A percentile compares a stretch with the other conserved stretches of the same genome.
Evolutionary conservation across 1,284 basidiomycete species (phyloP).

Genomic region (Fomitopsis schrenkii): DNA sequence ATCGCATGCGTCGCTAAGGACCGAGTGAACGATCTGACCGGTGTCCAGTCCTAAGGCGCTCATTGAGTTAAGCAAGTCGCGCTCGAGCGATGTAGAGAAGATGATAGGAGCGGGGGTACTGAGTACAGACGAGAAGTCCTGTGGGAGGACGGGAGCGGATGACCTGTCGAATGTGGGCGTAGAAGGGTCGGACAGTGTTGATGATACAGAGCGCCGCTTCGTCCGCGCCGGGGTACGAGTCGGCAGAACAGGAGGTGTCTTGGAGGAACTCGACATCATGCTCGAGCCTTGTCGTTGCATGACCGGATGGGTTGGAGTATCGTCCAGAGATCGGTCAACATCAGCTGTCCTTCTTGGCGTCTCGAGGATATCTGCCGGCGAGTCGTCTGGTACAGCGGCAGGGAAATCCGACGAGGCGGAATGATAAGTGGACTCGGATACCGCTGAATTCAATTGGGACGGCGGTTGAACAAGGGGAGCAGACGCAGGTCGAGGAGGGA

Average conservation of each 20-base stretch:
- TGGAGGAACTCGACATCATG: constrained; percentile 29
- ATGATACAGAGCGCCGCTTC: constrained; percentile 91
- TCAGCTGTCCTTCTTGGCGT: constrained; percentile 4
- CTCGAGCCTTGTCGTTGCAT: constrained; percentile 21
- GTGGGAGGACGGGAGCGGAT: constrained; percentile 37
- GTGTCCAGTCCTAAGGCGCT: constrained; percentile 85
- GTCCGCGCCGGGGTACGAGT: constrained; percentile 90
- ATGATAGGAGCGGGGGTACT: constrained; percentile 71
- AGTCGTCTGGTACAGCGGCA: constrained; percentile 49
- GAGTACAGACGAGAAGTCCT: constrained; percentile 75
- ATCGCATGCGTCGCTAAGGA: constrained; percentile 91
- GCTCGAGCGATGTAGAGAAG: constrained; percentile 82
- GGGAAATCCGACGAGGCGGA: constrained; percentile 50
- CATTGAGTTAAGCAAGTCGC: constrained; percentile 75
- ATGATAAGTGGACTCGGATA: constrained; percentile 48
- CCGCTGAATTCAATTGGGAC: constrained; percentile 34
- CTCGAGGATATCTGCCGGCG: constrained; percentile 1
- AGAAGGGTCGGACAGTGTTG: constrained; percentile 61
- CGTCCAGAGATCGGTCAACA: not conserved
- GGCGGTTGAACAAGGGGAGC: constrained; percentile 17
- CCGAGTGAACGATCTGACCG: constrained; percentile 92
- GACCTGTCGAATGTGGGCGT: constrained; percentile 48
- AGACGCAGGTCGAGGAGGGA: constrained; percentile 23
- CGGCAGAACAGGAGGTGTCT: constrained; percentile 53
- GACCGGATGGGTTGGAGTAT: constrained; percentile 18